A percentile compares a stretch with the other conserved stretches of the same genome.
Evolutionary conservation across 768 basidiomycete genomes (phyloP).

Genomic region (Myochromella boudieri): DNA sequence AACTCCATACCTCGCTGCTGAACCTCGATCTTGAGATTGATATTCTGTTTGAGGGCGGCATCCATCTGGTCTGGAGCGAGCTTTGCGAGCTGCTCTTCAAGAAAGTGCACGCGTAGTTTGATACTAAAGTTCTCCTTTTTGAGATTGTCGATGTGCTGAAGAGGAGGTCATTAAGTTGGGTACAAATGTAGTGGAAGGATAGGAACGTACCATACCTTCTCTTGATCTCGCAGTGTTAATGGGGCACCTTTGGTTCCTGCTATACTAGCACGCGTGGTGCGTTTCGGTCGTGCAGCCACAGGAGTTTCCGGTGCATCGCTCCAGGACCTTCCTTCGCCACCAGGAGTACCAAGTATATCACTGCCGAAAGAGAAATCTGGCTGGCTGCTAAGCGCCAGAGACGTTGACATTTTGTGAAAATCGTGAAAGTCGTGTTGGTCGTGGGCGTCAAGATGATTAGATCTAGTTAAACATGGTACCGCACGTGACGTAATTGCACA

Average conservation of each 20-base stretch:
- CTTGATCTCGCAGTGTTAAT: constrained; percentile 91
- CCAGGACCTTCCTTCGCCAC: constrained; percentile 43
- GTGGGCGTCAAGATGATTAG: constrained; percentile 1
- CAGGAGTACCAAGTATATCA: constrained; percentile 56
- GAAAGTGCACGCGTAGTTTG: constrained; percentile 93
- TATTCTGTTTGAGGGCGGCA: constrained; percentile 88
- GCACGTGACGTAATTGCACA: no score
- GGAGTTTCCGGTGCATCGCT: constrained; percentile 50
- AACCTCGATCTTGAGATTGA: constrained; percentile 89
- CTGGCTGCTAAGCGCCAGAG: constrained; percentile 40
- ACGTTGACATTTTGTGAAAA: constrained; percentile 39
- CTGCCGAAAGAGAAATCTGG: constrained; percentile 61
- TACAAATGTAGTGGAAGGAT: not conserved
- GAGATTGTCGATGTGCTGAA: constrained; percentile 88
- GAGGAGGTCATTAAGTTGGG: not conserved
- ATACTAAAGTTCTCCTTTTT: constrained; percentile 98
- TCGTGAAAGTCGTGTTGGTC: not conserved
- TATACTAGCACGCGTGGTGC: constrained; percentile 32
- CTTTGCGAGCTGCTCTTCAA: constrained; percentile 89
- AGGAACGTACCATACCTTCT: constrained; percentile 66
- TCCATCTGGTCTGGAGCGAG: constrained; percentile 92
- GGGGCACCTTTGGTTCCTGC: constrained; percentile 42
- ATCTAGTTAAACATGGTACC: constrained; percentile 2
- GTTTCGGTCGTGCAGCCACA: constrained; percentile 43
- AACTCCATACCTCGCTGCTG: constrained; percentile 87